Percentiles rank a stretch among this genome's conserved stretches.
Evolutionary conservation across 2,329 filamentous ascomycete species (phyloP).

Genomic region (Podosphaera xanthii): DNA sequence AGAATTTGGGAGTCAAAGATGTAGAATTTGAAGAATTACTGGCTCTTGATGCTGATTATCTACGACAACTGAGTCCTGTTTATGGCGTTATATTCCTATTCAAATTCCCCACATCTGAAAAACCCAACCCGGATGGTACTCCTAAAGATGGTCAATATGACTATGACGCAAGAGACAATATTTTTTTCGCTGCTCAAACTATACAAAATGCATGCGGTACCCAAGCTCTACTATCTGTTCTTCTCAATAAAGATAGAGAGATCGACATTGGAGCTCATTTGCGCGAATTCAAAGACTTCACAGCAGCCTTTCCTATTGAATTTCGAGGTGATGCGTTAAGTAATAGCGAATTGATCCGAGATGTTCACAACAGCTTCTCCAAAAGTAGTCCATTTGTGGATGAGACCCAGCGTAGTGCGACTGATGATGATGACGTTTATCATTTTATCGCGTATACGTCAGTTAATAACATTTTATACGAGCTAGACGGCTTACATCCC

Average conservation of each 20-base stretch:
- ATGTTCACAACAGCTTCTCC: conserved; percentile 53
- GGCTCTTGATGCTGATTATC: conserved; percentile 55
- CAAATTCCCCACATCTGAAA: conserved; percentile 63
- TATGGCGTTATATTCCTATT: conserved; percentile 98
- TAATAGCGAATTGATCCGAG: conserved; percentile 36
- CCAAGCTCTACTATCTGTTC: conserved; percentile 75
- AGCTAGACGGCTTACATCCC: conserved; percentile 84
- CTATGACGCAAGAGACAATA: conserved; percentile 43
- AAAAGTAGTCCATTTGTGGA: conserved; percentile 70
- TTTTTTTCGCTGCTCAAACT: conserved; percentile 92
- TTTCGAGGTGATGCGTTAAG: conserved; percentile 47
- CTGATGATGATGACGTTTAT: conserved; percentile 72
- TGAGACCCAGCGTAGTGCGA: conserved; percentile 53
- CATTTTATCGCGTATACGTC: conserved; percentile 93
- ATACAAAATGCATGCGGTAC: conserved; percentile 98
- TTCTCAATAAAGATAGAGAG: conserved; percentile 55
- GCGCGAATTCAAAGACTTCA: conserved; percentile 49
- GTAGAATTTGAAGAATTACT: conserved; percentile 96
- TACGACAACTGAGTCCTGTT: conserved; percentile 50
- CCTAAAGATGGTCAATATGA: conserved; percentile 72
- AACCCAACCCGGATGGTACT: conserved; percentile 28
- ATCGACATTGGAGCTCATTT: conserved; percentile 39
- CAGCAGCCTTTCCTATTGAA: conserved; percentile 40
- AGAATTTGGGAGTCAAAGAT: conserved; percentile 72
- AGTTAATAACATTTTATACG: conserved; percentile 62